A percentile compares a stretch with the other conserved stretches of the same genome.
Conservation (phyloP, 2,329 filamentous ascomycete species). For the Alternaria sp. region DNA sequence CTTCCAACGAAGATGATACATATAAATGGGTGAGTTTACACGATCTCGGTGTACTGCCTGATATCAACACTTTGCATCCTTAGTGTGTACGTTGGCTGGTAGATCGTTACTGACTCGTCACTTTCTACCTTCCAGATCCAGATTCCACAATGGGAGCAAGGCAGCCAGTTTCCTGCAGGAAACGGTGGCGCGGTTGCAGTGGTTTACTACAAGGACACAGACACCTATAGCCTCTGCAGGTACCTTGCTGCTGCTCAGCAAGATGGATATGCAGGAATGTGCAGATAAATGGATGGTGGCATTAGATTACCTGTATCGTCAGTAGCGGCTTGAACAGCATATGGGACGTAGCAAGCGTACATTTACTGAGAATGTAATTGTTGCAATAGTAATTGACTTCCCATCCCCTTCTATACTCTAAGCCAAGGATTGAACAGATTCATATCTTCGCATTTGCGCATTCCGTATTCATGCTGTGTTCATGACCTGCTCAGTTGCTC, state of each 20-base stretch:
- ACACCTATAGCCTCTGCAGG: slow-evolving; percentile 11
- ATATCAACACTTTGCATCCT: not conserved
- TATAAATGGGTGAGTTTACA: not conserved
- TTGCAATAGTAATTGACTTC: too few relatives aligned
- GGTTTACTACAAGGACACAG: slow-evolving; percentile 14
- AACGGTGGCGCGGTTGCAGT: slow-evolving; percentile 1
- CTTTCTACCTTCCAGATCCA: not conserved
- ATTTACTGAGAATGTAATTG: not conserved
- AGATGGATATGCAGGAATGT: not conserved
- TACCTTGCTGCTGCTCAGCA: not conserved
- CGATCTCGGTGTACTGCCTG: not conserved
- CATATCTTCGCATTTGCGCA: too few relatives aligned
- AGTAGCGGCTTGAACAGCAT: too few relatives aligned
- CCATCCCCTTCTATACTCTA: too few relatives aligned
- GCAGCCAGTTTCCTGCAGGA: not conserved
- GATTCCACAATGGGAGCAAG: not conserved
- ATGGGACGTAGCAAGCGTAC: too few relatives aligned
- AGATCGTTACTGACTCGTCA: not conserved
- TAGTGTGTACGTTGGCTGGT: not conserved
- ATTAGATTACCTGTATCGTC: too few relatives aligned
- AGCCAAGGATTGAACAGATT: too few relatives aligned
- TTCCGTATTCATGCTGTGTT: too few relatives aligned
- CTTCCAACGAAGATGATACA: slow-evolving; percentile 2
- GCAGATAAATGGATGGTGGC: not conserved
- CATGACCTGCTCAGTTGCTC: not conserved